These are phyloP conservation scores for Vigna radiata DNA, from an alignment of 306 rosid genomes.

Conservation along the genomic window DNA sequence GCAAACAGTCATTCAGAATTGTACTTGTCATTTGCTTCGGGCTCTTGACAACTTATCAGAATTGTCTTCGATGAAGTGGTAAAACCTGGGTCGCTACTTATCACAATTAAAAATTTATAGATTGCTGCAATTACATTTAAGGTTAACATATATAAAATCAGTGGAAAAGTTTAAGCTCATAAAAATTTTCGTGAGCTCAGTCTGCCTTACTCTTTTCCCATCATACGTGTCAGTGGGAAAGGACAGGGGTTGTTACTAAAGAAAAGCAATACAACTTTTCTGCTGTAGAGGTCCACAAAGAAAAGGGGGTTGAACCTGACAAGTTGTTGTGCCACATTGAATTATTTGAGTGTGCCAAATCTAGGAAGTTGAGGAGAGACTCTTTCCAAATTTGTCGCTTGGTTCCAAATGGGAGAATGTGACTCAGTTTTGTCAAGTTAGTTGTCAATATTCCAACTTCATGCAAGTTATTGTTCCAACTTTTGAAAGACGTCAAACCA, in stretches of 20 bases:
- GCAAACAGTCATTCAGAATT: neutral
- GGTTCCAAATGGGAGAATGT: no score
- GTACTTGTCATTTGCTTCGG: neutral
- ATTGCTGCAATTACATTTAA: neutral
- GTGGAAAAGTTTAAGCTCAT: neutral
- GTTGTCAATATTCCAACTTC: conserved; percentile 2
- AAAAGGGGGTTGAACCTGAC: neutral
- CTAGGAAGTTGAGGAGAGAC: neutral
- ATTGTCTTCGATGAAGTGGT: neutral
- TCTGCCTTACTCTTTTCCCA: no score
- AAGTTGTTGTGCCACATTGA: neutral
- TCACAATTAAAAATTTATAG: neutral
- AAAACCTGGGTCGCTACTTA: neutral
- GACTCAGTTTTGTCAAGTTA: neutral
- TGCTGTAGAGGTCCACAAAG: neutral
- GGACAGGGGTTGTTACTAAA: no score
- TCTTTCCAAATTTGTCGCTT: neutral
- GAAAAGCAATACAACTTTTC: neutral
- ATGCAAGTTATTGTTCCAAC: neutral
- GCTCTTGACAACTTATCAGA: neutral
- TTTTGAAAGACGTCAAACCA: neutral
- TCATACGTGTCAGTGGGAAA: no score
- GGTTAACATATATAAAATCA: neutral
- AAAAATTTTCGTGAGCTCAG: neutral
- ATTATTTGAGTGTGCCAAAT: neutral